Percentiles rank a stretch among this genome's conserved stretches.
phyloP scores from a whole-genome alignment of 2,329 filamentous ascomycete genomes.

The Eutypa lata region DNA sequence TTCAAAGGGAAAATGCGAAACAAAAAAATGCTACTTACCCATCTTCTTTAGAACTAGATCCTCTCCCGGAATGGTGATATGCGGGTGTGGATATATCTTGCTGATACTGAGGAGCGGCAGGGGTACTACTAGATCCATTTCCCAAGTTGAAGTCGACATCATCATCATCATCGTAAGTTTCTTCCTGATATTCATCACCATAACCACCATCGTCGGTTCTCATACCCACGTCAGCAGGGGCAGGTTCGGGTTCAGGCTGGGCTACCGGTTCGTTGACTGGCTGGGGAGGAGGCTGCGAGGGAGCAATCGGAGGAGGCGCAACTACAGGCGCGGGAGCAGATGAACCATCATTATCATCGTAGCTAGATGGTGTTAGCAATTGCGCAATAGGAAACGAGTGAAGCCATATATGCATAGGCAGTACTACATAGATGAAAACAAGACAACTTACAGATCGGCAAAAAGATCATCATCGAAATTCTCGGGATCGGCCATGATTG shows the following conservation, averaged over 20 bases:
- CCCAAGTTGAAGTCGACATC: slow-evolving; percentile 59
- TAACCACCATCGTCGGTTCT: slow-evolving; percentile 30
- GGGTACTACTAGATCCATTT: slow-evolving; percentile 33
- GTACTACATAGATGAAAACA: neutral
- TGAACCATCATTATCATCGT: slow-evolving; percentile 63
- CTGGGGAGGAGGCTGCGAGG: slow-evolving; percentile 13
- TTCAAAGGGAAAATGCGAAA: slow-evolving; percentile 13
- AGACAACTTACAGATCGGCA: slow-evolving; percentile 75
- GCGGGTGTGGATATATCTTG: slow-evolving; percentile 31
- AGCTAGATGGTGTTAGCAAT: slow-evolving; percentile 39
- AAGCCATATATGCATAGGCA: too few relatives aligned
- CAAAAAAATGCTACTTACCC: slow-evolving; percentile 64
- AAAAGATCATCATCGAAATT: slow-evolving; percentile 93
- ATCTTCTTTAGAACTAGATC: slow-evolving; percentile 81
- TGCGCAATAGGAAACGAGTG: slow-evolving; percentile 6
- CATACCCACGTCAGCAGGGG: slow-evolving; percentile 24
- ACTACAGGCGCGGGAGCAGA: slow-evolving; percentile 27
- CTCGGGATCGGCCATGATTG: slow-evolving; percentile 72
- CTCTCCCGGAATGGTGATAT: slow-evolving; percentile 34
- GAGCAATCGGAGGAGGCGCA: slow-evolving; percentile 19
- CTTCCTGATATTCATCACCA: slow-evolving; percentile 41
- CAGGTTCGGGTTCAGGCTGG: slow-evolving; percentile 28
- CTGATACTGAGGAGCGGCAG: slow-evolving; percentile 27
- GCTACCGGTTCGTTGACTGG: slow-evolving; percentile 30
- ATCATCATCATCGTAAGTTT: slow-evolving; percentile 50